Percentiles rank a stretch among this genome's conserved stretches.
Conservation (phyloP, 2,329 filamentous ascomycete genomes). For the Plectosphaerella sp. region DNA sequence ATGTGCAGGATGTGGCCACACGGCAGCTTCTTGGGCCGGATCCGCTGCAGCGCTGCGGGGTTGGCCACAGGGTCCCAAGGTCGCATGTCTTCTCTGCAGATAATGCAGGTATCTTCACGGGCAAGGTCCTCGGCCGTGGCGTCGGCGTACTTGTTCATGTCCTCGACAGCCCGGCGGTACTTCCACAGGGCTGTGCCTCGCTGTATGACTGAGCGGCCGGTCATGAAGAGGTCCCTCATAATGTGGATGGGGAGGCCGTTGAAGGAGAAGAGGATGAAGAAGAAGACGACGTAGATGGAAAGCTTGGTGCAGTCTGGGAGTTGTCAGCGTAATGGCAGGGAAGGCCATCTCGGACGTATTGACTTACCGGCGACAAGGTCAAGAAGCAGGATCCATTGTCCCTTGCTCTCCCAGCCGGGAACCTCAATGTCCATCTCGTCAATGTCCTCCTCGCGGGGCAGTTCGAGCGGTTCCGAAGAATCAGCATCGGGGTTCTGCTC, state of each 20-base stretch:
- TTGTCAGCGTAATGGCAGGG: slow-evolving; percentile 8
- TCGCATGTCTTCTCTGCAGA: slow-evolving; percentile 94
- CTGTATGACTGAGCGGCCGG: slow-evolving; percentile 85
- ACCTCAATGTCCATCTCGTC: slow-evolving; percentile 95
- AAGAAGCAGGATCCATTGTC: slow-evolving; percentile 83
- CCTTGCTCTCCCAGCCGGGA: slow-evolving; percentile 93
- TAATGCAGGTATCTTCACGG: slow-evolving; percentile 92
- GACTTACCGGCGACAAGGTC: slow-evolving; percentile 74
- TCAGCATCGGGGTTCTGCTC: slow-evolving; percentile 46
- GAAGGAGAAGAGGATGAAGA: slow-evolving; percentile 87
- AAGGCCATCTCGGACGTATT: background rate
- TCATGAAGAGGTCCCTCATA: slow-evolving; percentile 91
- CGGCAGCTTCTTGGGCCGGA: slow-evolving; percentile 89
- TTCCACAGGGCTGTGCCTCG: slow-evolving; percentile 82
- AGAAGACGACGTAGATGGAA: slow-evolving; percentile 84
- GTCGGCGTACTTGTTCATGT: slow-evolving; percentile 94
- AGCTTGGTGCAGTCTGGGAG: slow-evolving; percentile 81
- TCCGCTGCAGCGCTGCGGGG: slow-evolving; percentile 73
- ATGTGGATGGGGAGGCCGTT: slow-evolving; percentile 97
- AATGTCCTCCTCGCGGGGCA: slow-evolving; percentile 68
- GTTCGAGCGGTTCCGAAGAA: slow-evolving; percentile 33
- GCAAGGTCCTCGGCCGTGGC: slow-evolving; percentile 81
- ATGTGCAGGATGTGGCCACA: slow-evolving; percentile 96
- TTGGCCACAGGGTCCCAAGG: slow-evolving; percentile 60
- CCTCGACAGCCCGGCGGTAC: slow-evolving; percentile 84